Evolutionary conservation across 139 green algal species (phyloP).

Genomic region (Tetratostichococcus sp.): DNA sequence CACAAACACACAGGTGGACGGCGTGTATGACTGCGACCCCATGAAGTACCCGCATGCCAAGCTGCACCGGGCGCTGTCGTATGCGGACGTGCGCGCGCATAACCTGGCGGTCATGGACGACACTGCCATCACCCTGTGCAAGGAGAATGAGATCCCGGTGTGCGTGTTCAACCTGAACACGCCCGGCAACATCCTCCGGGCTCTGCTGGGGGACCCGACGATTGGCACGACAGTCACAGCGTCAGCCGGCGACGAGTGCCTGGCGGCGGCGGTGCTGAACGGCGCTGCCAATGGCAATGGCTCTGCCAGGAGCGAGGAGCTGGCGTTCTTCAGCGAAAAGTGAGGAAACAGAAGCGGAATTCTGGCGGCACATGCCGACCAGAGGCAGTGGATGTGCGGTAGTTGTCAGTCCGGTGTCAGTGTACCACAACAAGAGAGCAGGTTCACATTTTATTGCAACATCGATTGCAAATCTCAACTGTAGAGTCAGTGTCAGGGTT

Average conservation of each 20-base stretch:
- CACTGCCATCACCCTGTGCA: conserved; percentile 97
- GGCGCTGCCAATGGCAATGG: background rate
- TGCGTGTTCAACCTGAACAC: conserved; percentile 81
- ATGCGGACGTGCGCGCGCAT: conserved; percentile 49
- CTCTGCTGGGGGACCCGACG: conserved; percentile 20
- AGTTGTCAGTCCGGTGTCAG: no score
- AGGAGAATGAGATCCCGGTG: conserved; percentile 92
- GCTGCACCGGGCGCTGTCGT: conserved; percentile 58
- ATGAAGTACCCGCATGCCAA: conserved; percentile 60
- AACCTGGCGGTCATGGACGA: conserved; percentile 87
- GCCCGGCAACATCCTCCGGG: conserved; percentile 65
- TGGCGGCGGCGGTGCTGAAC: background rate
- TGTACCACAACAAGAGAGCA: no score
- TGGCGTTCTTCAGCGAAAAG: background rate
- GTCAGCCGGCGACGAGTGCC: background rate
- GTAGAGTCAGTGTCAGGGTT: no score
- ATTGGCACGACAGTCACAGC: conserved; percentile 27
- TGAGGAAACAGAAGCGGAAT: background rate
- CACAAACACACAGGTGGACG: conserved; percentile 92
- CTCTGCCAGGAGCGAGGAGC: background rate
- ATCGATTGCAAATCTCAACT: no score
- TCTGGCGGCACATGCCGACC: background rate
- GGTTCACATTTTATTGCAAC: no score
- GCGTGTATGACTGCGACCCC: conserved; percentile 92
- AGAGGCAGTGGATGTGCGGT: no score